These are phyloP conservation scores for Cryptococcus floricola DNA, from an alignment of 1,284 basidiomycete genomes.

Conservation along the genomic window DNA sequence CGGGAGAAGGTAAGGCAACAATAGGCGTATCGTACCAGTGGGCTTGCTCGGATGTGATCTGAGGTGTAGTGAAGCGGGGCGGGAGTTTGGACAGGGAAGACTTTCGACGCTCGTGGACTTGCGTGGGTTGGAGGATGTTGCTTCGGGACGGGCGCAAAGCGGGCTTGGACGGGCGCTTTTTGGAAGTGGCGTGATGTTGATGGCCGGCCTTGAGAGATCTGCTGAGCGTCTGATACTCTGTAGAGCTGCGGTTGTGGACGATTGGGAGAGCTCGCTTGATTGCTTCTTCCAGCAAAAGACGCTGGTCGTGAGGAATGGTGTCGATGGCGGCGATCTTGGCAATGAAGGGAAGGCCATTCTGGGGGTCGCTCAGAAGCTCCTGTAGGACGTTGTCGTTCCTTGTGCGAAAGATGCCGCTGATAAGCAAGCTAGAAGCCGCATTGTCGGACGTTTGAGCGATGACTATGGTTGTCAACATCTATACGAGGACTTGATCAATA, in stretches of 20 bases:
- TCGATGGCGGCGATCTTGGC: constrained; percentile 86
- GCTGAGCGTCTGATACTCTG: constrained; percentile 84
- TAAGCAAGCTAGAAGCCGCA: constrained; percentile 67
- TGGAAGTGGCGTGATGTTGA: background rate
- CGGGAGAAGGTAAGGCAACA: background rate
- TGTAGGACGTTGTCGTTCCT: constrained; percentile 81
- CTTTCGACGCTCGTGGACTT: background rate
- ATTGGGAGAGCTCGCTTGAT: constrained; percentile 82
- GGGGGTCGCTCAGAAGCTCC: constrained; percentile 88
- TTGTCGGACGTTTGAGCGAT: constrained; percentile 88
- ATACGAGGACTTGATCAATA: too few relatives aligned
- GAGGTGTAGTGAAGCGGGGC: too few relatives aligned
- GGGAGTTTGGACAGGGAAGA: background rate
- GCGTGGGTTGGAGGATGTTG: background rate
- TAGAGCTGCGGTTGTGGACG: constrained; percentile 79
- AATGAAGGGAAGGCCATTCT: constrained; percentile 91
- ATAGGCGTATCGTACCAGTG: background rate
- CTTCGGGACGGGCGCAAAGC: background rate
- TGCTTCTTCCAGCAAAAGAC: constrained; percentile 69
- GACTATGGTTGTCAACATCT: constrained; percentile 41
- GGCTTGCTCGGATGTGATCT: background rate
- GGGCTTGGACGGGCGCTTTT: background rate
- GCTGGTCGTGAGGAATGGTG: constrained; percentile 68
- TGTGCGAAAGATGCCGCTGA: constrained; percentile 78
- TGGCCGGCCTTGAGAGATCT: constrained; percentile 76